Percentiles rank a stretch among this genome's conserved stretches.
These are phyloP conservation scores for Stemphylium lycopersici DNA, from an alignment of 2,329 filamentous ascomycete genomes.

Conservation along the genomic window DNA sequence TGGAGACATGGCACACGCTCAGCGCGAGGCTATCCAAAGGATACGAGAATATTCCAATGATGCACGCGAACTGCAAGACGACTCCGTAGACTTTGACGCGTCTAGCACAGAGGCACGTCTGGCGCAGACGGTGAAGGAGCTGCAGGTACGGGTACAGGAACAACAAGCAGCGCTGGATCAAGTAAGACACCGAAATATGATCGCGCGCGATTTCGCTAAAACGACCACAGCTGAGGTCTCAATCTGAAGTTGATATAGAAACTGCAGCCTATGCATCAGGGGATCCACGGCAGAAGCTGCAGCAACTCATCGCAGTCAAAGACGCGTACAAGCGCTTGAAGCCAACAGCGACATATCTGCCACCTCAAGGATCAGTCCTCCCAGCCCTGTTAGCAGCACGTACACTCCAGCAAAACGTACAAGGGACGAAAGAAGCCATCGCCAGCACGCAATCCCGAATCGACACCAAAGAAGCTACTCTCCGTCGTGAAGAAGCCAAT, in stretches of 20 bases:
- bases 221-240: conserved; percentile 54
- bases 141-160: conserved; percentile 61
- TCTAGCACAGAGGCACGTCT: conserved; percentile 61
- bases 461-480: conserved; percentile 44
- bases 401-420: conserved; percentile 67
- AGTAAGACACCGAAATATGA: conserved; percentile 37
- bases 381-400: conserved; percentile 75
- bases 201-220: conserved; percentile 6
- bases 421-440: conserved; percentile 68
- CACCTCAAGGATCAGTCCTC: conserved; percentile 69
- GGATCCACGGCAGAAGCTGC: conserved; percentile 44
- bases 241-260: conserved; percentile 26
- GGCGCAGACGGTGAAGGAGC: conserved; percentile 70
- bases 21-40: conserved; percentile 22
- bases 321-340: conserved; percentile 70
- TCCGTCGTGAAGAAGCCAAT: conserved; percentile 55
- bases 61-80: conserved; percentile 29
- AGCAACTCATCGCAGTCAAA: conserved; percentile 62
- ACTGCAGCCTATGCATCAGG: conserved; percentile 41
- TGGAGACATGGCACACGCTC: conserved; percentile 30
- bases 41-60: conserved; percentile 40
- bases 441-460: conserved; percentile 51
- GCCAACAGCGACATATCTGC: conserved; percentile 68
- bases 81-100: conserved; percentile 47
- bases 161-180: conserved; percentile 56